These are phyloP conservation scores for Clausena lansium DNA, from an alignment of 345 rosid genomes.

Conservation along the genomic window DNA sequence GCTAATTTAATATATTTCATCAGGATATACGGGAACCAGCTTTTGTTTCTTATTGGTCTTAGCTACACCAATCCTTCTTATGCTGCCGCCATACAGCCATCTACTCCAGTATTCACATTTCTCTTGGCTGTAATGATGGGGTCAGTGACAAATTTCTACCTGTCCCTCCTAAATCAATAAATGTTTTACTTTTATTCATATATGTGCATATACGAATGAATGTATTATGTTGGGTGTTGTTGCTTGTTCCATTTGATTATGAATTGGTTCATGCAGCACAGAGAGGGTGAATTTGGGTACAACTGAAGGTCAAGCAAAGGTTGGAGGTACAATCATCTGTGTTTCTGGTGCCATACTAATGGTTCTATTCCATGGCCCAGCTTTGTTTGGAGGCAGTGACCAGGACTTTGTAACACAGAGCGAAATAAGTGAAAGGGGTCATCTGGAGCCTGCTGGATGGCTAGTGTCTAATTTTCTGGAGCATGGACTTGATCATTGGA, in stretches of 20 bases:
- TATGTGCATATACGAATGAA: too few relatives aligned
- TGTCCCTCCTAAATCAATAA: too few relatives aligned
- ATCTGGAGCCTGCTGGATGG: slow-evolving; percentile 86
- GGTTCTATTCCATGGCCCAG: slow-evolving; percentile 87
- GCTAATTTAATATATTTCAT: too few relatives aligned
- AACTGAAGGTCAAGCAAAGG: slow-evolving; percentile 88
- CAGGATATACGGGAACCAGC: too few relatives aligned
- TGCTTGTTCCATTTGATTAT: slow-evolving; percentile 15
- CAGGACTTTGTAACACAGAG: slow-evolving; percentile 43
- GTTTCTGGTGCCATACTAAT: slow-evolving; percentile 82
- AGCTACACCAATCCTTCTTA: too few relatives aligned
- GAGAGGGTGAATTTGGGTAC: slow-evolving; percentile 75
- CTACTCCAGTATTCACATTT: too few relatives aligned
- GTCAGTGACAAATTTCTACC: too few relatives aligned
- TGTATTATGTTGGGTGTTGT: too few relatives aligned
- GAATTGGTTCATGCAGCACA: slow-evolving; percentile 69
- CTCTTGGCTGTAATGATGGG: too few relatives aligned
- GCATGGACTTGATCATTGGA: slow-evolving; percentile 70
- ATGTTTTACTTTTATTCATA: too few relatives aligned
- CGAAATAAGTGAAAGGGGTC: slow-evolving; percentile 76
- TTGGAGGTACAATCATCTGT: slow-evolving; percentile 83
- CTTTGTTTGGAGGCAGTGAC: slow-evolving; percentile 61
- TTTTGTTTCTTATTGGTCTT: too few relatives aligned
- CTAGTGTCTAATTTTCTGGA: slow-evolving; percentile 52
- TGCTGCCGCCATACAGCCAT: too few relatives aligned